These are phyloP conservation scores for Torrubiella hemipterigena DNA, from an alignment of 2,329 filamentous ascomycete species.

Conservation along the genomic window DNA sequence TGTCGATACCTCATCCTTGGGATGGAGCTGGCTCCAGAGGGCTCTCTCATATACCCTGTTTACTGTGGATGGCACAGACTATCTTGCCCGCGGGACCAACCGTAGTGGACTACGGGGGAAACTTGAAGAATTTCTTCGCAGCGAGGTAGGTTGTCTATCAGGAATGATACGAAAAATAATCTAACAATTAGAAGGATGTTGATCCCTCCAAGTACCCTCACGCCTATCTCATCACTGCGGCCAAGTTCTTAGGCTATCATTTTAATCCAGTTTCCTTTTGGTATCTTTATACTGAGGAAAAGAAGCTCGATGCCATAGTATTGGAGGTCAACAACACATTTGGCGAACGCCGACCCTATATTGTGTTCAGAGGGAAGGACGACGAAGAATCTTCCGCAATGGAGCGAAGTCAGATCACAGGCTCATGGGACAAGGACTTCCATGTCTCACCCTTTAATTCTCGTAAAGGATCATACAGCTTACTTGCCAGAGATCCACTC, in stretches of 20 bases:
- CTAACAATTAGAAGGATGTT: slow-evolving; percentile 32
- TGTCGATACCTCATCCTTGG: too few species aligned
- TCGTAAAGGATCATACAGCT: slow-evolving; percentile 40
- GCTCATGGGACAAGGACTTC: slow-evolving; percentile 57
- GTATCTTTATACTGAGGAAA: slow-evolving; percentile 56
- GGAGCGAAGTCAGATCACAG: slow-evolving; percentile 23
- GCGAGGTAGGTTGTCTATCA: slow-evolving; percentile 34
- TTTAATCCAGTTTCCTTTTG: slow-evolving; percentile 72
- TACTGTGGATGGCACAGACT: slow-evolving; percentile 45
- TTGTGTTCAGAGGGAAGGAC: slow-evolving; percentile 15
- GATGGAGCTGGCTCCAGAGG: slow-evolving; percentile 9
- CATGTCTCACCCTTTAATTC: slow-evolving; percentile 68
- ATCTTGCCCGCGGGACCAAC: slow-evolving; percentile 42
- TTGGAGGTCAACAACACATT: slow-evolving; percentile 71
- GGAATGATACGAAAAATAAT: not conserved
- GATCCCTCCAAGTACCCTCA: slow-evolving; percentile 48
- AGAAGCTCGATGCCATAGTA: slow-evolving; percentile 50
- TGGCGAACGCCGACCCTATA: slow-evolving; percentile 45
- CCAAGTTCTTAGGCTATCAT: slow-evolving; percentile 55
- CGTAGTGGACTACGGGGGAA: slow-evolving; percentile 49
- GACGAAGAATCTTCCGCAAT: not conserved
- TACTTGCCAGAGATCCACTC: slow-evolving; percentile 35
- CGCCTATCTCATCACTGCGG: slow-evolving; percentile 60
- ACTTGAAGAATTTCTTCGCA: slow-evolving; percentile 47
- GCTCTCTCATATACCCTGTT: slow-evolving; percentile 33